phyloP scores from a whole-genome alignment of 345 rosid species.

The Syzygium jambos region DNA sequence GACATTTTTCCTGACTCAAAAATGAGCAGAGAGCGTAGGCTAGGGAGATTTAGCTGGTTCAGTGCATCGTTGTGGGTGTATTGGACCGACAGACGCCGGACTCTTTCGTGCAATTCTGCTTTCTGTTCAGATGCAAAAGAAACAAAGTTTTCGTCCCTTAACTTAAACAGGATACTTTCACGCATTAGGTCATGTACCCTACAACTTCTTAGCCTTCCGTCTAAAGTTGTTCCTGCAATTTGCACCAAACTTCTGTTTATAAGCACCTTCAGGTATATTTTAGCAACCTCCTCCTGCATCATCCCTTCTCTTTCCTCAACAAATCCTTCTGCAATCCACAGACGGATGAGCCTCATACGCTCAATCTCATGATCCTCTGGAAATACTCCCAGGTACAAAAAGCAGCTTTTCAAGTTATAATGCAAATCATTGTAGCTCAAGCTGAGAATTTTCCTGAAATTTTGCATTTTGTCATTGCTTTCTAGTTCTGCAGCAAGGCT shows the following conservation, averaged over 20 bases:
- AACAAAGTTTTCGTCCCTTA: neutral
- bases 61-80: accelerated
- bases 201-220: accelerated
- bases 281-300: neutral
- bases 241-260: neutral
- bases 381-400: neutral
- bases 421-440: neutral
- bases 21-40: neutral
- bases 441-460: neutral
- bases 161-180: neutral
- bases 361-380: neutral
- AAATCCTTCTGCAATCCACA: neutral
- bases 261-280: neutral
- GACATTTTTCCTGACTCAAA: neutral
- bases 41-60: accelerated
- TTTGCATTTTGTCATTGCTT: neutral
- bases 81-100: neutral
- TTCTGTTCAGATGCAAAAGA: accelerated
- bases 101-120: neutral
- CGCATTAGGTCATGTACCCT: neutral
- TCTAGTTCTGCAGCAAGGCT: neutral
- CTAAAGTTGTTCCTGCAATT: accelerated
- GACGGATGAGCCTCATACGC: neutral
- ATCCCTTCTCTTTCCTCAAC: neutral
- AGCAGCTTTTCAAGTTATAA: neutral